These are phyloP conservation scores for Arctium minus DNA, from an alignment of 129 eudicot genomes.

Conservation along the genomic window DNA sequence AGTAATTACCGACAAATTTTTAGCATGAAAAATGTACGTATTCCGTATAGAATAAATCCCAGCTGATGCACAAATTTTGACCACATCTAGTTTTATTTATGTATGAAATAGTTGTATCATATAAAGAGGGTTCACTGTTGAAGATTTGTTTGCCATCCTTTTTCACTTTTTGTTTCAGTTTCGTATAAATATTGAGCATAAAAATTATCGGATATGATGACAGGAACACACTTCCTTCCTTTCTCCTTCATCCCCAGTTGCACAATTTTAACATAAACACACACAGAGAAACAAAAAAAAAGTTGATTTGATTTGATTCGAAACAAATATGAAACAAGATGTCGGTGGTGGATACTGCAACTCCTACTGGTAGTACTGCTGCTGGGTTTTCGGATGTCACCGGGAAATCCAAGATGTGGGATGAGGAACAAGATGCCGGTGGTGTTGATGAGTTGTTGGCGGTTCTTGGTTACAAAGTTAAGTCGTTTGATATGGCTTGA, in stretches of 20 bases:
- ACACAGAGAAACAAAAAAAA: too few relatives aligned
- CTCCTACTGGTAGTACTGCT: neutral
- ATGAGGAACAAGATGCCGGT: too few relatives aligned
- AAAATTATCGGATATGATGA: too few relatives aligned
- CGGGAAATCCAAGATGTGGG: too few relatives aligned
- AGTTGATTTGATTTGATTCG: too few relatives aligned
- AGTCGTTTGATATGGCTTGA: constrained; percentile 64
- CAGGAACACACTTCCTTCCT: neutral
- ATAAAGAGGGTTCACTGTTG: neutral
- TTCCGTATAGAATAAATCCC: neutral
- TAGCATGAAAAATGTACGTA: neutral
- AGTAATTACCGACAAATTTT: neutral
- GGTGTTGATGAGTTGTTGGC: constrained; percentile 74
- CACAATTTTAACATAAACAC: neutral
- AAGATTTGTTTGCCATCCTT: too few relatives aligned
- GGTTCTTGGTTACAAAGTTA: constrained; percentile 64
- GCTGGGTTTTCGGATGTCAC: neutral
- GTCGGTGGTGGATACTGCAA: too few relatives aligned
- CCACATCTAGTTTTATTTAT: neutral
- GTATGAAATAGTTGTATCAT: neutral
- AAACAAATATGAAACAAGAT: constrained; percentile 15
- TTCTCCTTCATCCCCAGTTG: neutral
- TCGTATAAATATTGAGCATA: too few relatives aligned
- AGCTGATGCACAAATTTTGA: too few relatives aligned
- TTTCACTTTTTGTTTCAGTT: too few relatives aligned